A percentile compares a stretch with the other conserved stretches of the same genome.
Conservation (phyloP, 1,284 basidiomycete species). For the Ustilago curta region DNA sequence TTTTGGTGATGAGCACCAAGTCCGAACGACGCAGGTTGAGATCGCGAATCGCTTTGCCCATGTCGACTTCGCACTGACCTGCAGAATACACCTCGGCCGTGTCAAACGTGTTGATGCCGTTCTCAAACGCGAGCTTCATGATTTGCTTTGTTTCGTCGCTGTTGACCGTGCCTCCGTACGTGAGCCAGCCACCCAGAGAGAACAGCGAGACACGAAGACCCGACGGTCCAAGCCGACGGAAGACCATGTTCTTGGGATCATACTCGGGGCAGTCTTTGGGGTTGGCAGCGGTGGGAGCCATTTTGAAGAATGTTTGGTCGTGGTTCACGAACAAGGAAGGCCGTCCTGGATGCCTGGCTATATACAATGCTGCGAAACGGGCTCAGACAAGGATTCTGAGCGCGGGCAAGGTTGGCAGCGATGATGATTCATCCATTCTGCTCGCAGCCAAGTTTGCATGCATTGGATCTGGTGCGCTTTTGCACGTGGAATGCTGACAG, state of each 20-base stretch:
- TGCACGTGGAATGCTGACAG: no score
- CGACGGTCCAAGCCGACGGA: slow-evolving; percentile 54
- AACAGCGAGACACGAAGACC: slow-evolving; percentile 60
- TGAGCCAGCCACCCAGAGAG: slow-evolving; percentile 58
- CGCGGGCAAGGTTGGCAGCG: no score
- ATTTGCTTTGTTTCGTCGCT: slow-evolving; percentile 50
- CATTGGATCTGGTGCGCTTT: neutral
- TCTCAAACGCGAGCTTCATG: slow-evolving; percentile 56
- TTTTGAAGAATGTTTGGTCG: slow-evolving; percentile 8
- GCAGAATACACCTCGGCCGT: slow-evolving; percentile 77
- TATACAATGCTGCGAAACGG: neutral
- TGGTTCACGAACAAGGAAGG: neutral
- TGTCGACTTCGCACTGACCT: slow-evolving; percentile 80
- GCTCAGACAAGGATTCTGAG: slow-evolving; percentile 7
- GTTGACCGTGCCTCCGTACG: slow-evolving; percentile 55
- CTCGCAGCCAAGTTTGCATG: slow-evolving; percentile 4
- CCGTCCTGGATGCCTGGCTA: neutral
- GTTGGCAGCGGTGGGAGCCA: slow-evolving; percentile 54
- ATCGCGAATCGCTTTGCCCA: slow-evolving; percentile 82
- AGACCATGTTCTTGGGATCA: slow-evolving; percentile 64
- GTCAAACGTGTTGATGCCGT: slow-evolving; percentile 78
- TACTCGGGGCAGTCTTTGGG: slow-evolving; percentile 54
- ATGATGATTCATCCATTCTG: neutral
- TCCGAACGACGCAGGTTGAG: slow-evolving; percentile 79
- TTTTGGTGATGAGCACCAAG: slow-evolving; percentile 78